A percentile compares a stretch with the other conserved stretches of the same genome.
These are phyloP conservation scores for Syzygium aromaticum DNA, from an alignment of 345 rosid genomes.

Conservation along the genomic window DNA sequence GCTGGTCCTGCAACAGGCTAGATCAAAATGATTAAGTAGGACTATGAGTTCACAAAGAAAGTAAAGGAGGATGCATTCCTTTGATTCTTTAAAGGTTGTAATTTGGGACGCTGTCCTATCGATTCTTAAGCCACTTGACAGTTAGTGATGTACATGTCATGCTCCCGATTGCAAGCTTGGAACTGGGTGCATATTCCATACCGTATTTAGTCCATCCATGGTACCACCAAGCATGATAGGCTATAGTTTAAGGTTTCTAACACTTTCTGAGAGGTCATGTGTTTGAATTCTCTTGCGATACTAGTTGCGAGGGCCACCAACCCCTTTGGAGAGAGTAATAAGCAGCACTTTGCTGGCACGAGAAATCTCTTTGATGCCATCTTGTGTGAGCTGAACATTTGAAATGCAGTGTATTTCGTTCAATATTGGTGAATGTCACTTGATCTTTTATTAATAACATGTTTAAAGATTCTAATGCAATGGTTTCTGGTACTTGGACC, in stretches of 20 bases:
- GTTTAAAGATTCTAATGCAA: neutral
- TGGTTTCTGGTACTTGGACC: neutral
- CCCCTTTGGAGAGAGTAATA: neutral
- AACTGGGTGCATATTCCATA: too few relatives aligned
- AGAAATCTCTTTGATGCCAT: neutral
- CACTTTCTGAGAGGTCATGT: neutral
- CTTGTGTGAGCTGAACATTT: neutral
- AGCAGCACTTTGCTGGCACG: neutral
- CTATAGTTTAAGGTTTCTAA: neutral
- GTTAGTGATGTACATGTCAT: neutral
- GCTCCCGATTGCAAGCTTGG: too few relatives aligned
- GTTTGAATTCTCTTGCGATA: neutral
- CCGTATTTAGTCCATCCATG: neutral
- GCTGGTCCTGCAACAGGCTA: neutral
- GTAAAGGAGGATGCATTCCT: neutral
- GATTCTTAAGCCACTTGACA: neutral
- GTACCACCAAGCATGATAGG: neutral
- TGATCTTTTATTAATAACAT: neutral
- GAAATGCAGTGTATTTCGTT: neutral
- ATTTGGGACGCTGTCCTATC: neutral
- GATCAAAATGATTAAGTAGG: neutral
- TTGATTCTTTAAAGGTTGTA: neutral
- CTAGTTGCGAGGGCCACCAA: neutral
- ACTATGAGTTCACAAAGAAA: neutral
- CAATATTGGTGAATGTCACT: neutral